Evolutionary conservation across 805 yeast species (phyloP).

Genomic region (Henningerozyma blattae): DNA sequence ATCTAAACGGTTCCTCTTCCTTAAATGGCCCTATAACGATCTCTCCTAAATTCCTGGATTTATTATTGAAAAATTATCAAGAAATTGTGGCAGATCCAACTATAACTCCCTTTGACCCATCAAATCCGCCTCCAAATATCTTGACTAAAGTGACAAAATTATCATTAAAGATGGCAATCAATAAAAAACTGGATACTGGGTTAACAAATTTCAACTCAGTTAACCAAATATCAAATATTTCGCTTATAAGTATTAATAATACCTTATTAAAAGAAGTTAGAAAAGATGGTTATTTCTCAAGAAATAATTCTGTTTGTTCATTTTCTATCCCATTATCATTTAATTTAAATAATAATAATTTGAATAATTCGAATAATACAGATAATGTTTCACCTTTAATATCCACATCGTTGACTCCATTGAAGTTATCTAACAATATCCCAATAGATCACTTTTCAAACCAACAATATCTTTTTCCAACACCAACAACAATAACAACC

Average conservation of each 20-base stretch:
- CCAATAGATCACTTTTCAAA: no score
- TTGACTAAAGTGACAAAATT: constrained; percentile 48
- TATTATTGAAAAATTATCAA: constrained; percentile 37
- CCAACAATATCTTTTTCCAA: no score
- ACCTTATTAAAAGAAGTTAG: constrained; percentile 23
- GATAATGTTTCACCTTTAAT: no score
- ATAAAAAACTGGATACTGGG: constrained; percentile 26
- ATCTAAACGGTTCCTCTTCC: no score
- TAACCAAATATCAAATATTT: constrained; percentile 24
- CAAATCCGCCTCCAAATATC: constrained; percentile 58
- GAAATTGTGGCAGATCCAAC: constrained; percentile 43
- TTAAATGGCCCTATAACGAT: no score
- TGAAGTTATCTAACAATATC: background rate
- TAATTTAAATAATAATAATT: background rate
- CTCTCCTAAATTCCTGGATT: constrained; percentile 34
- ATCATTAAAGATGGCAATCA: constrained; percentile 30
- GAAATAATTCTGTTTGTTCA: constrained; percentile 18
- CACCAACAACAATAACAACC: no score
- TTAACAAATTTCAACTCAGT: no score
- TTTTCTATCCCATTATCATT: constrained; percentile 10
- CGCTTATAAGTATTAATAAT: constrained; percentile 29
- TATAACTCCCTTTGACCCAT: constrained; percentile 53
- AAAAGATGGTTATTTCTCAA: constrained; percentile 18
- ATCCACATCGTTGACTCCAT: background rate
- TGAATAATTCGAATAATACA: background rate